Evolutionary conservation across 2,329 filamentous ascomycete species (phyloP), one percentile per base, ranked within the genome.

Genomic region (Raffaelea arxii): DNA sequence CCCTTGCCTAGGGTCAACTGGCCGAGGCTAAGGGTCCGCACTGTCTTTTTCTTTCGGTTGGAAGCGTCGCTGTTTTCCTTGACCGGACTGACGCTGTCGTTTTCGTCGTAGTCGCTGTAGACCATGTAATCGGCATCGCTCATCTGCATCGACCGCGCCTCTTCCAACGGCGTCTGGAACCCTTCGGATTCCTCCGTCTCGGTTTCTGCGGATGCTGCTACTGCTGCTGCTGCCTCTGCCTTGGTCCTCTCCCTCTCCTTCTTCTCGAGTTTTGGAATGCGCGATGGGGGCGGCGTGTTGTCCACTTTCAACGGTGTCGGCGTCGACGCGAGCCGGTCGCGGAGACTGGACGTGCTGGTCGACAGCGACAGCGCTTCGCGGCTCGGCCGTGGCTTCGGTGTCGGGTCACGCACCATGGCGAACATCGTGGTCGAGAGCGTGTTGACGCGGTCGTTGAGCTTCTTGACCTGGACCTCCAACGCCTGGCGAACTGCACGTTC

Each of bases 11-110:
- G 63, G 1, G 77, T 81, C 54, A 82, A 60, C 56, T 78, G 76
- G 49, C 77, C 77, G 11, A 84, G 66, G 24, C 77, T 85, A 56
- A 87, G 69, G 38, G 78, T 82, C 52, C 77, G 75, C 21, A 77
- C 77, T 2, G 80, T 77, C 58, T 67, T 77, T 51, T 74, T 73
- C 43, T 64, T 61, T 40, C 60, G 62, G 46, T 63, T 62, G 30
- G 62, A 56, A 59, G 47, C 56, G 23, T 43, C 46, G 6, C 46
- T 47, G 23, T 45, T 47, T 11, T 62, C 58, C 46, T 64, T 14
- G 19, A 10, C n/a, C 21, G 12, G 4, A 10, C 21, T 18, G 37
- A 10, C 23, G 27, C 6, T 18, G 19, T 21, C 62, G 27, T 62
- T 55, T 58, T 36, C 24, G 18, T 16, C 18, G 22, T 39, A 12